These are phyloP conservation scores for Trichoderma sp. DNA, from an alignment of 2,329 filamentous ascomycete genomes.

Conservation along the genomic window DNA sequence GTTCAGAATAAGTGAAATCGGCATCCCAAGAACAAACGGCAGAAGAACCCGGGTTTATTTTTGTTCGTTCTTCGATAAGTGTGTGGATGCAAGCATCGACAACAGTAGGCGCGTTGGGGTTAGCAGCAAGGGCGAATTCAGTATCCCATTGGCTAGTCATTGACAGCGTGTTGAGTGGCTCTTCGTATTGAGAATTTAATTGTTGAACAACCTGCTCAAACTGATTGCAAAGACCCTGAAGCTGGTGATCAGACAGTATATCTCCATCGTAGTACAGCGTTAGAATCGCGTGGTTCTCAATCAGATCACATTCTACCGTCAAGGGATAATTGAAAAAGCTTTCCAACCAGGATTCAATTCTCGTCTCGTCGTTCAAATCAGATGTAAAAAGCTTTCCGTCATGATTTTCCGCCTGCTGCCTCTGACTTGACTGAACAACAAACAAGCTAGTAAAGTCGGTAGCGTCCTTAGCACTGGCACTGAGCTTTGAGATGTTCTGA, in stretches of 20 bases:
- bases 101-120: background rate
- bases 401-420: background rate
- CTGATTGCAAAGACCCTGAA: background rate
- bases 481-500: conserved; percentile 26
- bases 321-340: conserved; percentile 14
- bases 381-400: conserved; percentile 23
- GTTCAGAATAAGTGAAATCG: conserved; percentile 23
- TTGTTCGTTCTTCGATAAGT: conserved; percentile 5
- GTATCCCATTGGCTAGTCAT: background rate
- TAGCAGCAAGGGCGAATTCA: background rate
- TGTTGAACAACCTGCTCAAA: background rate
- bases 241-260: background rate
- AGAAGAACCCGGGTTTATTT: background rate
- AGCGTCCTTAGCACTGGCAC: conserved; percentile 23
- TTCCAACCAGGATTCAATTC: background rate
- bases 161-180: background rate
- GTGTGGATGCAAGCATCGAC: conserved; percentile 16
- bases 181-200: background rate
- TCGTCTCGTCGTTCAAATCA: conserved; percentile 16
- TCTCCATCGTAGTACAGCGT: background rate
- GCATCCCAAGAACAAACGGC: conserved; percentile 27
- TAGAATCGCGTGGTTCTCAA: background rate
- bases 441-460: conserved; percentile 33
- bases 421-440: conserved; percentile 29
- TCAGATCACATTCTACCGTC: background rate